phyloP scores from a whole-genome alignment of 139 green algal species.

The Yamagishiella unicocca region DNA sequence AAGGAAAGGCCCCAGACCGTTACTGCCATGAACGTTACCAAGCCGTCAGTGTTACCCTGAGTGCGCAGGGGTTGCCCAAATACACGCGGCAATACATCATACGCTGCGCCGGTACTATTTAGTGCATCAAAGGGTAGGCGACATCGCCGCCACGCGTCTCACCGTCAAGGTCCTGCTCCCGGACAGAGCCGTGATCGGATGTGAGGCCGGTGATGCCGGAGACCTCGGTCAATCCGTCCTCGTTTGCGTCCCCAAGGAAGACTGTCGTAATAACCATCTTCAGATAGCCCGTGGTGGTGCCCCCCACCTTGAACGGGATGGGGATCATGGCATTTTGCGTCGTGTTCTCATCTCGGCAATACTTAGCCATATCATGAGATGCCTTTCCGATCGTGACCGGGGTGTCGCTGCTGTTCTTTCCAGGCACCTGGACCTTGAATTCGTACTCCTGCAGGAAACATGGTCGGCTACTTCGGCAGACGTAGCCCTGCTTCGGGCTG shows the following conservation, averaged over 20 bases:
- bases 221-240: slow-evolving; percentile 65
- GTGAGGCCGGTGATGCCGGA: slow-evolving; percentile 66
- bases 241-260: slow-evolving; percentile 40
- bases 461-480: too few species aligned
- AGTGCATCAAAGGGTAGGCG: too few species aligned
- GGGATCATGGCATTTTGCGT: slow-evolving; percentile 50
- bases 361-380: slow-evolving; percentile 63
- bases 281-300: slow-evolving; percentile 61
- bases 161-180: slow-evolving; percentile 65
- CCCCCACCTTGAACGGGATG: slow-evolving; percentile 57
- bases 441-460: slow-evolving; percentile 61
- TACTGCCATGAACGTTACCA: too few species aligned
- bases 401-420: slow-evolving; percentile 33
- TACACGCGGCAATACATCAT: too few species aligned
- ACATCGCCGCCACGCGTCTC: not conserved
- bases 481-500: not conserved
- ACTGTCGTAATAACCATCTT: slow-evolving; percentile 57
- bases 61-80: too few species aligned
- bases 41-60: too few species aligned
- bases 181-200: slow-evolving; percentile 26
- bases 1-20: not conserved
- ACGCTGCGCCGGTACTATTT: too few species aligned
- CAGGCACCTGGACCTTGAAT: slow-evolving; percentile 70
- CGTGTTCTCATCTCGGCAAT: slow-evolving; percentile 32
- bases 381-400: slow-evolving; percentile 64